These are phyloP conservation scores for Penicillium goetzii DNA, from an alignment of 495 filamentous ascomycete species.

Conservation along the genomic window DNA sequence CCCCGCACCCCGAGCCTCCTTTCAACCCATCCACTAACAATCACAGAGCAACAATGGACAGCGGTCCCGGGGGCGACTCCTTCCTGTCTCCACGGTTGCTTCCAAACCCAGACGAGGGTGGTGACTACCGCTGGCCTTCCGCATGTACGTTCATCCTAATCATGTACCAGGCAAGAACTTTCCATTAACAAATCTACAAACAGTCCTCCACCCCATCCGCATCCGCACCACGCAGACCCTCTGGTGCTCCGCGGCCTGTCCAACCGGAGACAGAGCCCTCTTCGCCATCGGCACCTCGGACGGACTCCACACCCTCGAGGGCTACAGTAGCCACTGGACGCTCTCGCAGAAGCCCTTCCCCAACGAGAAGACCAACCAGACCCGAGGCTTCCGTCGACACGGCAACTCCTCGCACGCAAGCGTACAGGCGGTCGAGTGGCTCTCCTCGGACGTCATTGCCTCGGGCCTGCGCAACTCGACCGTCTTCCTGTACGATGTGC, in stretches of 20 bases:
- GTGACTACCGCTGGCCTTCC: slow-evolving; percentile 39
- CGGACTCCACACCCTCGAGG: slow-evolving; percentile 44
- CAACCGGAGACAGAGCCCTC: slow-evolving; percentile 28
- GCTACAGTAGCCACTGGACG: slow-evolving; percentile 35
- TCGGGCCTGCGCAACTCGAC: slow-evolving; percentile 42
- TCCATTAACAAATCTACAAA: not conserved
- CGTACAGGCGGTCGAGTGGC: slow-evolving; percentile 47
- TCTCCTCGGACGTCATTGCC: slow-evolving; percentile 41
- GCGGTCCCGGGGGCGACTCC: slow-evolving; percentile 41
- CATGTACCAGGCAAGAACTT: not conserved
- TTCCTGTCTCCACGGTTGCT: slow-evolving; percentile 41
- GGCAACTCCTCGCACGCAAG: slow-evolving; percentile 37
- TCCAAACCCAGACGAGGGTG: slow-evolving; percentile 41
- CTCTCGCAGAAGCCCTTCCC: slow-evolving; percentile 40
- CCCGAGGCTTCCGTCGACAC: slow-evolving; percentile 26
- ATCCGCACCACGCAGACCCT: slow-evolving; percentile 35
- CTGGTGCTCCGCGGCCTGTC: slow-evolving; percentile 46
- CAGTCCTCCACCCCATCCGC: slow-evolving; percentile 40
- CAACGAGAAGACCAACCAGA: slow-evolving; percentile 20
- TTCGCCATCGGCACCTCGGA: slow-evolving; percentile 51
- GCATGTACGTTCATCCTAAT: slow-evolving; percentile 29
- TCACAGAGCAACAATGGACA: slow-evolving; percentile 45
- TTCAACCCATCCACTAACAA: slow-evolving; percentile 19
- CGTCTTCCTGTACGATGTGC: slow-evolving; percentile 44
- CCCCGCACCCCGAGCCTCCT: not conserved